phyloP scores from a whole-genome alignment of 257 asterid species.

The Linaria vulgaris region DNA sequence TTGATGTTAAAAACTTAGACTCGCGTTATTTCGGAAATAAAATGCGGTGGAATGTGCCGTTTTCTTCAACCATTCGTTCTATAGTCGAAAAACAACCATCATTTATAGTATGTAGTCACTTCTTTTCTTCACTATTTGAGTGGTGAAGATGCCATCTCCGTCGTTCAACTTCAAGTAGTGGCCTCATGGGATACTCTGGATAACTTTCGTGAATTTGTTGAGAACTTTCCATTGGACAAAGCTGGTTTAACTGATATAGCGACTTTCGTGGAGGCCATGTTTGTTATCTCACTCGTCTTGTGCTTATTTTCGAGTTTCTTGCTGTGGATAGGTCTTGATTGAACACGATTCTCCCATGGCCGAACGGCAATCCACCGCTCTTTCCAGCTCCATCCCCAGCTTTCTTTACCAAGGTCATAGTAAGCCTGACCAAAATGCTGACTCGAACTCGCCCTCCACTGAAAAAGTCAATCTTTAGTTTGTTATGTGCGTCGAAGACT shows the following conservation, averaged over 20 bases:
- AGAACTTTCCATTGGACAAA: constrained; percentile 28
- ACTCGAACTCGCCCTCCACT: constrained; percentile 72
- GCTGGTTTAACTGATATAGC: constrained; percentile 19
- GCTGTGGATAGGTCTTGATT: constrained; percentile 26
- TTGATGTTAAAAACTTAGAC: background rate
- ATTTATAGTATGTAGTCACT: background rate
- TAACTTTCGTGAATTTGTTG: constrained; percentile 27
- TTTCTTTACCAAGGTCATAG: constrained; percentile 68
- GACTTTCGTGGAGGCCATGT: constrained; percentile 18
- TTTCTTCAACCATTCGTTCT: background rate
- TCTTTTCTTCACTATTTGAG: no score
- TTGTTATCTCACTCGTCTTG: constrained; percentile 33
- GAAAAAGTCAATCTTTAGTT: constrained; percentile 2
- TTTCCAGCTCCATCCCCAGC: constrained; percentile 93
- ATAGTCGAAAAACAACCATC: background rate
- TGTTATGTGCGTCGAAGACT: background rate
- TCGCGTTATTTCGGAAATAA: background rate
- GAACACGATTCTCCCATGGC: constrained; percentile 70
- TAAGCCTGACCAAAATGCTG: constrained; percentile 66
- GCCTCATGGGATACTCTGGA: constrained; percentile 27
- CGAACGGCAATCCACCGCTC: constrained; percentile 75
- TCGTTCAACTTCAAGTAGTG: constrained; percentile 19
- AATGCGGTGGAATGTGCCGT: background rate
- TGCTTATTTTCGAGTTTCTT: constrained; percentile 39
- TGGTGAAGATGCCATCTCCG: background rate